phyloP scores from a whole-genome alignment of 305 asterid species.

The Solanum aculeatissimum region DNA sequence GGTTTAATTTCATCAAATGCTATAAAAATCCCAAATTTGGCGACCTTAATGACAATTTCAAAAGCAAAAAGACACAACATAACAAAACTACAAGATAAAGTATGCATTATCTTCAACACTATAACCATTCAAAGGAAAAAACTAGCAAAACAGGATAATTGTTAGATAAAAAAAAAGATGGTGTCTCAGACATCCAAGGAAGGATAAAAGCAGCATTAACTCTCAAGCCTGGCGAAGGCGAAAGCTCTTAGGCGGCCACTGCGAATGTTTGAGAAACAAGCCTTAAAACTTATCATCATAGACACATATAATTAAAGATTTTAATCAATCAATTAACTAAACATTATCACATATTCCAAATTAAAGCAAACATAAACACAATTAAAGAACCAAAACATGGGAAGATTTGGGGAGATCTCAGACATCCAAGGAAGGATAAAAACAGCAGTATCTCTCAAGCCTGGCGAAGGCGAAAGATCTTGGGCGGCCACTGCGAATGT shows the following conservation, averaged over 20 bases:
- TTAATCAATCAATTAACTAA: neutral
- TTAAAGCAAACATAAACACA: neutral
- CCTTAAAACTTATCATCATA: constrained; percentile 32
- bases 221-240: constrained; percentile 47
- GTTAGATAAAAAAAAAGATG: neutral
- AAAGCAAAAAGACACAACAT: neutral
- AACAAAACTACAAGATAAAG: neutral
- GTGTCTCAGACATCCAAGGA: constrained; percentile 66
- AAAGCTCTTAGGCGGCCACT: constrained; percentile 42
- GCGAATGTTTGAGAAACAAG: constrained; percentile 53
- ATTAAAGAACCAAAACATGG: neutral
- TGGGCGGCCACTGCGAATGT: constrained; percentile 52
- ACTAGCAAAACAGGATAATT: neutral
- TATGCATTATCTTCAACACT: too few relatives aligned
- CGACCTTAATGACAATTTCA: neutral
- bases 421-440: constrained; percentile 24
- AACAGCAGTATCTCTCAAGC: constrained; percentile 49
- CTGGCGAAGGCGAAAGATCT: constrained; percentile 50
- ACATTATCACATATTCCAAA: neutral
- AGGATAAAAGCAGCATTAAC: constrained; percentile 34
- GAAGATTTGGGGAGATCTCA: neutral
- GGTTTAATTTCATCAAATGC: neutral
- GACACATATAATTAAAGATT: neutral
- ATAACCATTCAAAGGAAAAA: neutral
- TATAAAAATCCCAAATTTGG: neutral